These are phyloP conservation scores for Sporothrix curviconia DNA, from an alignment of 2,329 filamentous ascomycete species.

Conservation along the genomic window DNA sequence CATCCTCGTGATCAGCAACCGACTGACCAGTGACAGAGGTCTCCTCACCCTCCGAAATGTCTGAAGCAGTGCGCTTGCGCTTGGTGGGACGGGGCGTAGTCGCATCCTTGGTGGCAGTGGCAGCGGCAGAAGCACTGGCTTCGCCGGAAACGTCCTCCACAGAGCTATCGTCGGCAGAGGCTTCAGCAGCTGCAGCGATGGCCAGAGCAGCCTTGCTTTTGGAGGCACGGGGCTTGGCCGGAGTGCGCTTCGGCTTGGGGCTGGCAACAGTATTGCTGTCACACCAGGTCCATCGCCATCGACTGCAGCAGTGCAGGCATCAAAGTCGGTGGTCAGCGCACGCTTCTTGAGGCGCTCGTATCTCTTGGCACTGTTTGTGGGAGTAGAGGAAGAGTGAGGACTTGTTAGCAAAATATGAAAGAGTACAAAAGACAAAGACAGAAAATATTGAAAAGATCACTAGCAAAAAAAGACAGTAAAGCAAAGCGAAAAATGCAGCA, in stretches of 20 bases:
- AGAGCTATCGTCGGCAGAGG: neutral
- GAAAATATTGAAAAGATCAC: neutral
- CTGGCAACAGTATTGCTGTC: neutral
- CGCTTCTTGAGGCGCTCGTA: slow-evolving; percentile 52
- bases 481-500: neutral
- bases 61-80: slow-evolving; percentile 19
- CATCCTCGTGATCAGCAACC: neutral
- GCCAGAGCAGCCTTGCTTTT: neutral
- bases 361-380: slow-evolving; percentile 51
- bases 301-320: neutral
- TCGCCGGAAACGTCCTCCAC: too few relatives aligned
- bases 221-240: neutral
- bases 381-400: too few relatives aligned
- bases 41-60: neutral
- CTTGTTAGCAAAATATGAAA: neutral
- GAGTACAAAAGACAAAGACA: neutral
- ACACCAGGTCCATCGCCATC: neutral
- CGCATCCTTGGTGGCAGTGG: neutral
- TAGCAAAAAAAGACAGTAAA: neutral
- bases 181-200: neutral
- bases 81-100: slow-evolving; percentile 24
- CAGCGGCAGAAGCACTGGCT: neutral
- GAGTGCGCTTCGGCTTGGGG: neutral
- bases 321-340: neutral
- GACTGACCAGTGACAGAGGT: neutral